Conservation (phyloP, 495 filamentous ascomycete species). For the Elasticomyces elasticus region DNA sequence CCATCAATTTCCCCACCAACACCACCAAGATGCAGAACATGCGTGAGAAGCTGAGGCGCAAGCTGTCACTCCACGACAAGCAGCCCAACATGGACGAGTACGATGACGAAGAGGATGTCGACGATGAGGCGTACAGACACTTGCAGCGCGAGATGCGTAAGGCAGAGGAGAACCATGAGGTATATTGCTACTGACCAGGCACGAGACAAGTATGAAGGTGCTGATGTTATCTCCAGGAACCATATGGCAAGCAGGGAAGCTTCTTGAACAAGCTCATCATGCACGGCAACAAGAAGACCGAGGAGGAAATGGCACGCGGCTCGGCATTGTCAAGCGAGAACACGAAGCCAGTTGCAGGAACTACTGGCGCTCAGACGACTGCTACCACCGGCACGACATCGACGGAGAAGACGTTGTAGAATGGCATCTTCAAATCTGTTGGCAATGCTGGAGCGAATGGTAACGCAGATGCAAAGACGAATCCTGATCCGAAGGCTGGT, state of each 20-base stretch:
- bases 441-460: too few relatives aligned
- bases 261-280: conserved; percentile 19
- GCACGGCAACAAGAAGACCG: conserved; percentile 22
- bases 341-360: neutral
- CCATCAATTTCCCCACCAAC: neutral
- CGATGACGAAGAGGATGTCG: conserved; percentile 13
- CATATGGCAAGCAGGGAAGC: conserved; percentile 9
- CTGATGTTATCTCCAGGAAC: conserved; percentile 1
- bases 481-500: neutral
- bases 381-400: neutral
- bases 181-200: too few relatives aligned
- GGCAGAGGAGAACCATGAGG: conserved; percentile 11
- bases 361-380: neutral
- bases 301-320: conserved; percentile 7
- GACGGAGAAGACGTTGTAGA: neutral
- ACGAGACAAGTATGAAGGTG: neutral
- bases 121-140: conserved; percentile 17
- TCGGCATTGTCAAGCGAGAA: neutral
- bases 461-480: too few relatives aligned
- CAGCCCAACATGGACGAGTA: conserved; percentile 18
- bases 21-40: conserved; percentile 17
- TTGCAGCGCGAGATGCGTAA: conserved; percentile 11
- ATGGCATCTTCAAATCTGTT: too few relatives aligned
- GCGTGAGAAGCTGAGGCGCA: conserved; percentile 17
- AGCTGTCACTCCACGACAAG: conserved; percentile 2